Evolutionary conservation across 2,329 filamentous ascomycete genomes (phyloP).

Genomic region (Amesomyces nigricolor): DNA sequence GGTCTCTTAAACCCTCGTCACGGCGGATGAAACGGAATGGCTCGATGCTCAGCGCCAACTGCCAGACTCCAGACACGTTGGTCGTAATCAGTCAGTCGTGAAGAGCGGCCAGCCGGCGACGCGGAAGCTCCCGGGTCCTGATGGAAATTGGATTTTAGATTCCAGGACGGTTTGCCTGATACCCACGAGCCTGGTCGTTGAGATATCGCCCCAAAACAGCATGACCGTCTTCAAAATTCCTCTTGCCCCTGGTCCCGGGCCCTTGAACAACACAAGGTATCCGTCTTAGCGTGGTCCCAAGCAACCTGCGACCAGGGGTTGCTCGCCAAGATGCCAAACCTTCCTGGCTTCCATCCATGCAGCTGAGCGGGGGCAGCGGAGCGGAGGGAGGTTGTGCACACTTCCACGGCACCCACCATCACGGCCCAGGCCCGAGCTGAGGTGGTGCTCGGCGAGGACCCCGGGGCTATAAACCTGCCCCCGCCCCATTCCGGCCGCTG

Average conservation of each 20-base stretch:
- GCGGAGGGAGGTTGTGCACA: too few species aligned
- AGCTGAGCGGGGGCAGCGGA: conserved; percentile 5
- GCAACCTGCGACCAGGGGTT: conserved; percentile 9
- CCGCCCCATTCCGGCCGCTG: background rate
- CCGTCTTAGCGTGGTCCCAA: background rate
- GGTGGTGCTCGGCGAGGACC: too few species aligned
- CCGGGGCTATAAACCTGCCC: conserved; percentile 10
- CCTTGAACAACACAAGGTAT: background rate
- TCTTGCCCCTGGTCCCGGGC: background rate
- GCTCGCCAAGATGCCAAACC: background rate
- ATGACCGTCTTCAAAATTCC: background rate
- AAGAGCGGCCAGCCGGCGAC: background rate
- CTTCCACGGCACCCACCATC: background rate
- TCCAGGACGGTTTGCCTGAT: background rate
- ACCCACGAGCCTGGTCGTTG: too few species aligned
- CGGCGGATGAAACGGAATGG: background rate
- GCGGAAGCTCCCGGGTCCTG: background rate
- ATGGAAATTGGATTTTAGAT: background rate
- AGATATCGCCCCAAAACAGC: background rate
- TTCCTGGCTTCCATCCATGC: conserved; percentile 2
- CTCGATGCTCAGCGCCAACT: background rate
- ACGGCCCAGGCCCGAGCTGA: background rate
- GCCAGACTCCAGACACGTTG: background rate
- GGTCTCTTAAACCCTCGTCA: background rate
- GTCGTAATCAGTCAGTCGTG: background rate